A percentile compares a stretch with the other conserved stretches of the same genome.
Evolutionary conservation across 2,329 filamentous ascomycete species (phyloP).

Genomic region (Venturiaceae sp.): DNA sequence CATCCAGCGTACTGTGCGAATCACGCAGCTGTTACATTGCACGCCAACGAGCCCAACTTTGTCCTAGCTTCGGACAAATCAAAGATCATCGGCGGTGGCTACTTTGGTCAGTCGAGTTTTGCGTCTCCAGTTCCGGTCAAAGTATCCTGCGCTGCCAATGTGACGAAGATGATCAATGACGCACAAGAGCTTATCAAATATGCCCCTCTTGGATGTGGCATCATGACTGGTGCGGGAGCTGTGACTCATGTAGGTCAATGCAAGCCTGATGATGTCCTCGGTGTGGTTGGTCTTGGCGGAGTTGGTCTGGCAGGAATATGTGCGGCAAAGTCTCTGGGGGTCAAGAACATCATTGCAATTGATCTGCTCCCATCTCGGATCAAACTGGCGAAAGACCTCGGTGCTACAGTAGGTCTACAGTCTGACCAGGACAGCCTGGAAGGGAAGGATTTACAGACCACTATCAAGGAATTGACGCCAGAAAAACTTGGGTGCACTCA

Average conservation of each 20-base stretch:
- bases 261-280: constrained; percentile 18
- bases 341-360: constrained; percentile 31
- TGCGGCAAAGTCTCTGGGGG: constrained; percentile 22
- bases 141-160: constrained; percentile 9
- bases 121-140: constrained; percentile 8
- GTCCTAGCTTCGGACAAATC: not conserved
- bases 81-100: constrained; percentile 4
- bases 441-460: constrained; percentile 16
- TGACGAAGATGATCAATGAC: constrained; percentile 2
- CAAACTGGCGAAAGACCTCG: constrained; percentile 32
- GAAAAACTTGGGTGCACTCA: constrained; percentile 16
- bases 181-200: constrained; percentile 18
- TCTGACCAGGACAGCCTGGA: constrained; percentile 14
- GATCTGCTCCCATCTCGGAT: constrained; percentile 34
- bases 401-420: constrained; percentile 33
- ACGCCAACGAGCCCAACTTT: constrained; percentile 5
- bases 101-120: constrained; percentile 14
- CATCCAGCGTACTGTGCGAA: constrained; percentile 1
- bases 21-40: not conserved
- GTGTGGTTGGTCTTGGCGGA: constrained; percentile 29
- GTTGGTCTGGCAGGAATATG: constrained; percentile 31
- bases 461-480: constrained; percentile 17
- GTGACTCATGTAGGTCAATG: constrained; percentile 26
- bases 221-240: constrained; percentile 34
- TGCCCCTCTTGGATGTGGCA: constrained; percentile 33